Base-by-base conservation (phyloP, 352 stramenopile species). In the Pythium brachiatum region DNA sequence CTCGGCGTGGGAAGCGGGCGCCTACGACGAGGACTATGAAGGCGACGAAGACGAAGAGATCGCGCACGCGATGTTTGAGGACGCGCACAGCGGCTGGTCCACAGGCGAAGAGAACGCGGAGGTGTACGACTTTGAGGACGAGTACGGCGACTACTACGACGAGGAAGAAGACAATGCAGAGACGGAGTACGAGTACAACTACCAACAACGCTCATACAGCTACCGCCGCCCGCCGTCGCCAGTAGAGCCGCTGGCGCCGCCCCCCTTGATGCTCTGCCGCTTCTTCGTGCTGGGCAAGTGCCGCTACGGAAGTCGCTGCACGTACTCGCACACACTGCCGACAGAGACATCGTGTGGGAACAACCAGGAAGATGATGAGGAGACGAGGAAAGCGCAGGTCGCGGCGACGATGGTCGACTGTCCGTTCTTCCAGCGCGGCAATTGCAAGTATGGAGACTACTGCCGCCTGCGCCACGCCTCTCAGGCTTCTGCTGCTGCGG, bases 221-320 rank as follows among this genome's bases (percentile, higher is more conserved):
- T 48, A 60, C n/a, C 25, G 53, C 48, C 38, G 26, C 32, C 11
- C 39, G 16, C n/a, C 18, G 25, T 36, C 29, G 32, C 32, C 50
- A 11, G 46, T 63, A 32, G 9, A 38, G 32, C 39, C 62, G 20
- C 51, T 61, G 1, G 39, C 53, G 20, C 62, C 78, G 2, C 70
- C 74, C 16, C 62, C 76, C 11, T 62, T 60, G 12, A 54, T 64
- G 44, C 74, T 92, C 16, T 92, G 83, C 27, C 81, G 83, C 52
- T 92, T 92, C 59, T 92, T 79, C 66, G 83, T 92, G 66, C 68
- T 92, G 16, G 83, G 79, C 27, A 92, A 89, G 53, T 92, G 83
- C 57, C 70, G 71, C 25, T 92, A 79, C 56, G 83, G 81, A 20
- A 90, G 79, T 47, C 78, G 72, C 47, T 92, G 83, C 69, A 89